phyloP scores from a whole-genome alignment of 805 yeast species.

The Candida schatavii region DNA sequence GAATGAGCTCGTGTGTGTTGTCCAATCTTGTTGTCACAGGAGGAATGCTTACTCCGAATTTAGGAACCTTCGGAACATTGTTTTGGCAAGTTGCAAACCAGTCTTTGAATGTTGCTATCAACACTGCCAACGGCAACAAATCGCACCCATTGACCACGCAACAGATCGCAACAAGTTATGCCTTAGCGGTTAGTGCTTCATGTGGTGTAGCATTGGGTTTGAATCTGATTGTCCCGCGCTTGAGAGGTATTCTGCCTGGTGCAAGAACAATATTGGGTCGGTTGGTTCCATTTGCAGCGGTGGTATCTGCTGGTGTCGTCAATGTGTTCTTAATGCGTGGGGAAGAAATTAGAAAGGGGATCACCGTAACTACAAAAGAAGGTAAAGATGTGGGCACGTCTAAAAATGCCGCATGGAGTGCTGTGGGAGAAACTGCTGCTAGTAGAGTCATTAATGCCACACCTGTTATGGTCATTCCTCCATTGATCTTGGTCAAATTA shows the following conservation, averaged over 20 bases:
- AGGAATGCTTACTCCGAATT: conserved; percentile 95
- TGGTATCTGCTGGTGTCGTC: conserved; percentile 93
- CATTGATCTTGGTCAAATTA: conserved; percentile 73
- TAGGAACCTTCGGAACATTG: conserved; percentile 85
- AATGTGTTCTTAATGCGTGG: conserved; percentile 97
- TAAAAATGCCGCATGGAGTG: conserved; percentile 81
- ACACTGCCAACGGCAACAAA: conserved; percentile 94
- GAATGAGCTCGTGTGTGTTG: conserved; percentile 95
- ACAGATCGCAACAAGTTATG: conserved; percentile 77
- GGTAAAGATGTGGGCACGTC: conserved; percentile 68
- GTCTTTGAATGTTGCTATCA: conserved; percentile 93
- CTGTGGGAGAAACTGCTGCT: conserved; percentile 96
- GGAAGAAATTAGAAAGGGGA: conserved; percentile 87
- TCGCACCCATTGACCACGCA: conserved; percentile 82
- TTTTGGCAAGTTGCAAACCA: conserved; percentile 99
- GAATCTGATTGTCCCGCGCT: conserved; percentile 84
- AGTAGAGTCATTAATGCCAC: conserved; percentile 95
- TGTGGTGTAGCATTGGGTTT: conserved; percentile 95
- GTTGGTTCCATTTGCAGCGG: conserved; percentile 97
- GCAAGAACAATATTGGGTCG: conserved; percentile 76
- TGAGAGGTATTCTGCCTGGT: conserved; percentile 65
- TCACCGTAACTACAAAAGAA: conserved; percentile 58
- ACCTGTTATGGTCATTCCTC: conserved; percentile 96
- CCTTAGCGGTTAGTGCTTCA: conserved; percentile 88
- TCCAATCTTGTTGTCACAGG: conserved; percentile 93